Evolutionary conservation across 345 rosid species (phyloP).

Genomic region (Salix suchowensis): DNA sequence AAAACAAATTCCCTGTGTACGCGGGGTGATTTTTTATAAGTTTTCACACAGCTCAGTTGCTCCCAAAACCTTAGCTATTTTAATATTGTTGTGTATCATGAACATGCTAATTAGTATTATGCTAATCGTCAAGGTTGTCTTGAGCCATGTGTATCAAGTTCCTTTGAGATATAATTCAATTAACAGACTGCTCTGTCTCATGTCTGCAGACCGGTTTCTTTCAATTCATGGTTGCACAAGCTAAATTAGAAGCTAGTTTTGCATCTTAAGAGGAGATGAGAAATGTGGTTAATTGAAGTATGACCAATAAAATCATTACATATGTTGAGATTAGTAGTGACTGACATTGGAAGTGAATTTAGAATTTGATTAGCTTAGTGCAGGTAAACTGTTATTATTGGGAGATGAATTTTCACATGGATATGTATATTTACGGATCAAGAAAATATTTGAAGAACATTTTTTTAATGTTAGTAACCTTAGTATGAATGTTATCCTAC

Average conservation of each 20-base stretch:
- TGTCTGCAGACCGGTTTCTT: no score
- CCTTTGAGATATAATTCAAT: no score
- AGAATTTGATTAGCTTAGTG: neutral
- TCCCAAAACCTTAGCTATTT: neutral
- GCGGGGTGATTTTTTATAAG: neutral
- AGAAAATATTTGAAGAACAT: neutral
- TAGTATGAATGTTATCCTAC: neutral
- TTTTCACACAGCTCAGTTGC: neutral
- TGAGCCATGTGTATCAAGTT: no score
- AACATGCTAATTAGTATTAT: neutral
- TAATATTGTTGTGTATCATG: neutral
- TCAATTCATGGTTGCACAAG: no score
- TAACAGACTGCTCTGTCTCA: no score
- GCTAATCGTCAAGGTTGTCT: neutral
- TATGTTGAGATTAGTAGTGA: no score
- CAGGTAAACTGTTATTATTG: neutral
- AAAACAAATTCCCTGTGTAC: neutral
- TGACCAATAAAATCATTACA: no score
- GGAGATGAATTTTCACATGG: neutral
- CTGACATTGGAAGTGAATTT: no score
- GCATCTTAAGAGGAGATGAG: no score
- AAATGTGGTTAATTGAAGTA: no score
- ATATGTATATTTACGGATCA: neutral
- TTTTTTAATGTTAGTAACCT: neutral
- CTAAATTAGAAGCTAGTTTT: no score